Evolutionary conservation across 1,139 yeast genomes (phyloP).

Genomic region (Candida tropicalis): DNA sequence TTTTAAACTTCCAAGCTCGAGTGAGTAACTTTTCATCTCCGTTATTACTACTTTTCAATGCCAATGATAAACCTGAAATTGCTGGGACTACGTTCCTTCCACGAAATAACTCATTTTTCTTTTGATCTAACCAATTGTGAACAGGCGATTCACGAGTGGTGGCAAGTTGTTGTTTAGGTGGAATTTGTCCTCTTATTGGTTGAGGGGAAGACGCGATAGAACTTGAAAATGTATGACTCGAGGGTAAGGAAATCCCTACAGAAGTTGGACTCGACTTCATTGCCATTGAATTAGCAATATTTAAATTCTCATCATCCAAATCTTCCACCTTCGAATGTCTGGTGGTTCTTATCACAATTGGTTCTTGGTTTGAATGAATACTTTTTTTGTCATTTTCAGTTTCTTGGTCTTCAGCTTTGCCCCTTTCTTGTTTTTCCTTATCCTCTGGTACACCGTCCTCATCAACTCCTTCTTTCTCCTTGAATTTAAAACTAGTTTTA

Average conservation of each 20-base stretch:
- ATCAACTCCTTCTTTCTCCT: slow-evolving; percentile 12
- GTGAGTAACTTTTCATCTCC: slow-evolving; percentile 25
- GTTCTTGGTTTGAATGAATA: slow-evolving; percentile 8
- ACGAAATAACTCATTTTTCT: slow-evolving; percentile 8
- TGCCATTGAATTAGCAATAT: slow-evolving; percentile 38
- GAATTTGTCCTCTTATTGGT: slow-evolving; percentile 5
- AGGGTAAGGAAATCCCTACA: slow-evolving; percentile 7
- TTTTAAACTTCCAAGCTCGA: slow-evolving; percentile 37
- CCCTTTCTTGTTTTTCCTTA: too few relatives aligned
- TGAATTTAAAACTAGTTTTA: slow-evolving; percentile 9
- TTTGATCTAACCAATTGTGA: slow-evolving; percentile 4
- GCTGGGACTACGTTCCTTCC: slow-evolving; percentile 7
- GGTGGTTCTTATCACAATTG: slow-evolving; percentile 8
- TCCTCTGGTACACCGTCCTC: slow-evolving; percentile 5
- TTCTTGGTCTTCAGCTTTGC: too few relatives aligned
- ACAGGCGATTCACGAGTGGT: background rate
- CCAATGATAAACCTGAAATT: slow-evolving; percentile 31
- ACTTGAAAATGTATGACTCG: slow-evolving; percentile 8
- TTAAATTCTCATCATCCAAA: slow-evolving; percentile 40
- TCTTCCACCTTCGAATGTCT: slow-evolving; percentile 25
- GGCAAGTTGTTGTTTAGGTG: background rate
- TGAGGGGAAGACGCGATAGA: slow-evolving; percentile 11
- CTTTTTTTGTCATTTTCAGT: slow-evolving; percentile 11
- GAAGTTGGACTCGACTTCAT: slow-evolving; percentile 14
- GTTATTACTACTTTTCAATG: slow-evolving; percentile 28